These are phyloP conservation scores for Astrothelium macrocarpum DNA, from an alignment of 495 filamentous ascomycete species.

Conservation along the genomic window DNA sequence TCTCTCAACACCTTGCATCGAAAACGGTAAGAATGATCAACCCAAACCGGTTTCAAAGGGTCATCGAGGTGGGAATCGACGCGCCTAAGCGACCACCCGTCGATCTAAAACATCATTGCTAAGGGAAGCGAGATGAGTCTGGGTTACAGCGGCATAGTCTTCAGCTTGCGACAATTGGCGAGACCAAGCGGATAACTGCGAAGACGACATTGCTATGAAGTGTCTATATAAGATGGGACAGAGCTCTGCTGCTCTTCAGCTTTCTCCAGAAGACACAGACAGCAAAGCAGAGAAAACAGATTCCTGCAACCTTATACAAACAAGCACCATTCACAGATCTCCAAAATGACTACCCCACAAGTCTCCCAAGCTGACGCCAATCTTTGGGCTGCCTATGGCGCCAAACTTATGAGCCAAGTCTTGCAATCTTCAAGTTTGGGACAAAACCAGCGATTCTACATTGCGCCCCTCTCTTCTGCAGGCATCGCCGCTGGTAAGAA, in stretches of 20 bases:
- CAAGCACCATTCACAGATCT: not conserved
- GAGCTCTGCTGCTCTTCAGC: not conserved
- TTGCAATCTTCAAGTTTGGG: not conserved
- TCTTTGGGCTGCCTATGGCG: not conserved
- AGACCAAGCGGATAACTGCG: not conserved
- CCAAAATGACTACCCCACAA: not conserved
- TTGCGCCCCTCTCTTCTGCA: not conserved
- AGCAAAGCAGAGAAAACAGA: not conserved
- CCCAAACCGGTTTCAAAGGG: not conserved
- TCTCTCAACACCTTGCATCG: not conserved
- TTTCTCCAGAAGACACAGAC: not conserved
- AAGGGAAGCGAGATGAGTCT: not conserved
- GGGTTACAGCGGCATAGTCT: not conserved
- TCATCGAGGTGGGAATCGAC: not conserved
- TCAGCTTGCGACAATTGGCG: not conserved
- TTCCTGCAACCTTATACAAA: not conserved
- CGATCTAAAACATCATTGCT: not conserved
- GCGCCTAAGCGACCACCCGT: not conserved
- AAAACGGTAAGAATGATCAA: not conserved
- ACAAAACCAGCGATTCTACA: not conserved
- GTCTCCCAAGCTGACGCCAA: not conserved
- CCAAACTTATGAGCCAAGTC: not conserved
- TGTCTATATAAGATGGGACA: not conserved
- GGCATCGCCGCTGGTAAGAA: not conserved
- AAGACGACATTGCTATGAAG: not conserved